Conservation (phyloP, 108 stramenopile genomes). For the Pseudonitzschia pungens region DNA sequence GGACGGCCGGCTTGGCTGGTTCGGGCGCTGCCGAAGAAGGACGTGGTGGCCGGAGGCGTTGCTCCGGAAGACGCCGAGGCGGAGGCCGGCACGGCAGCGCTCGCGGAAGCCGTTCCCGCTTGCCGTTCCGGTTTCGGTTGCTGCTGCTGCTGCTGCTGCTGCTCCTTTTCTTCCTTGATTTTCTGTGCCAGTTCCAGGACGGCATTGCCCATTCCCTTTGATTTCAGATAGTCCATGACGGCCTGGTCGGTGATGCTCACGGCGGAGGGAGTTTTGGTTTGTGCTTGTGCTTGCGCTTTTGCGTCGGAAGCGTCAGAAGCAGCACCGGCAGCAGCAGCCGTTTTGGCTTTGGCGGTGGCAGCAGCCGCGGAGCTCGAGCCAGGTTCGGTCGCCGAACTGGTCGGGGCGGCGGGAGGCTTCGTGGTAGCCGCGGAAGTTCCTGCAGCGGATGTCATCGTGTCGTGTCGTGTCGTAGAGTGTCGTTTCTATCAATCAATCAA, state of each 20-base stretch:
- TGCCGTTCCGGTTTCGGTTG: background rate
- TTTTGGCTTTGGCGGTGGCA: background rate
- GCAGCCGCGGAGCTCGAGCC: background rate
- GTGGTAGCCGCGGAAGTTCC: background rate
- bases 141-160: conserved; percentile 3
- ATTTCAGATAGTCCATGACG: conserved; percentile 69
- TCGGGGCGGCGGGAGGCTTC: background rate
- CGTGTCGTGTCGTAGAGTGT: background rate
- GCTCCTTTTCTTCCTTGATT: conserved; percentile 14
- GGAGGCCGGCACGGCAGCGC: background rate
- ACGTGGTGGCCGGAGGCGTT: background rate
- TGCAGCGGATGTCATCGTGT: background rate
- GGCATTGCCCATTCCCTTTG: conserved; percentile 64
- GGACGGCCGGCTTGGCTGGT: background rate
- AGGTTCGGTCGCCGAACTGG: too few relatives aligned
- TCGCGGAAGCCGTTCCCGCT: background rate
- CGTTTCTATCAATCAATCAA: too few relatives aligned
- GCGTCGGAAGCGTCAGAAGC: background rate
- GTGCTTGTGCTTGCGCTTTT: too few relatives aligned
- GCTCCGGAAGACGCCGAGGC: background rate
- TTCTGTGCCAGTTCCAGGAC: conserved; percentile 51
- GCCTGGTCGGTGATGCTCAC: conserved; percentile 46
- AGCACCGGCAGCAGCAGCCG: background rate
- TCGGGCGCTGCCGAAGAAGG: background rate
- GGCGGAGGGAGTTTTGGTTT: too few relatives aligned